Evolutionary conservation across 2,329 filamentous ascomycete genomes (phyloP), one percentile per base, ranked within the genome.

Genomic region (Rhinocladiella similis): DNA sequence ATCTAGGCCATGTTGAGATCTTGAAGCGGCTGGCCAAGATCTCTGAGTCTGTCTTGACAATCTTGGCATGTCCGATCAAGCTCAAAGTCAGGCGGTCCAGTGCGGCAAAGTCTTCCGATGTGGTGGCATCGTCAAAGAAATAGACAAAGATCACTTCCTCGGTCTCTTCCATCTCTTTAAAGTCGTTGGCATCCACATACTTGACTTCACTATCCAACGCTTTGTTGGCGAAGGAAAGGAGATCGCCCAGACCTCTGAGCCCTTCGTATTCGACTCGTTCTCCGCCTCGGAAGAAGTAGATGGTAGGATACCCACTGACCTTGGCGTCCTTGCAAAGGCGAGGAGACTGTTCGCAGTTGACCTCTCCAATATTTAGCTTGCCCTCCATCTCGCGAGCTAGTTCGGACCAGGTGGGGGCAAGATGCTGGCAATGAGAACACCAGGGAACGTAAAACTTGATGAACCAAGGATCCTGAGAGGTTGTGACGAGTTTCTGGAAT

Each of bases 371-470:
- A 69, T 97, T 97, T 57, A 99, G 83, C 63, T 84, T 86, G 42
- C 88, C 89, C 72, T 91, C 85, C 90, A 97, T 94, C 68, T 93
- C 90, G 70, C 92, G 91, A 43, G 89, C 89, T 74, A 99, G 84
- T 67, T 93, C 89, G 60, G 85, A 79, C 94, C 94, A 99, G 62
- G 86, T 91, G 2, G 94, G 89, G 35, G 89, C 90, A 81, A 99
- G 85, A 36, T 90, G 90, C 75, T 96, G 90, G 73, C 95, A 99
- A 74, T 99, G 94, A 65, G 87, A 85, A 72, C 94, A 99, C 94
- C 93, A 97, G 5, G 94, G 95, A 16, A 91, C 92, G 71, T 97
- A 97, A 72, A 99, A 97, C 74, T 99, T 99, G 80, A 99, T 86
- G 69, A 99, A 97, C 94, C 94, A 99, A 5, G 92, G 88, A 61